A percentile compares a stretch with the other conserved stretches of the same genome.
These are phyloP conservation scores for Truncatella angustata DNA, from an alignment of 2,329 filamentous ascomycete genomes.

Conservation along the genomic window DNA sequence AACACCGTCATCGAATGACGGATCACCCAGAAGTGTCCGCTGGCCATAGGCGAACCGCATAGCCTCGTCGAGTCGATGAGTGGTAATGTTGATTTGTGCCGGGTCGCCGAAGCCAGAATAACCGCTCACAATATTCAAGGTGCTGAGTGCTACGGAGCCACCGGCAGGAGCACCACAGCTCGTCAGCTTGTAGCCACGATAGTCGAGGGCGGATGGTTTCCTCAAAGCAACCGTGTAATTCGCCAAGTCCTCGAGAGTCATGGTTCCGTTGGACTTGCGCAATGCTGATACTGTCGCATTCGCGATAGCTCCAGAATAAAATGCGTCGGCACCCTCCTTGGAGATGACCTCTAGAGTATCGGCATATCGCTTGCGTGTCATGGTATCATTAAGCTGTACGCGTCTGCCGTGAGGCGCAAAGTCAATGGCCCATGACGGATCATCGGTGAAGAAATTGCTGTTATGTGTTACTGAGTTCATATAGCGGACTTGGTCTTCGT, in stretches of 20 bases:
- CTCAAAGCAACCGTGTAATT: slow-evolving; percentile 70
- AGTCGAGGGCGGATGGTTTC: slow-evolving; percentile 58
- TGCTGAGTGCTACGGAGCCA: slow-evolving; percentile 69
- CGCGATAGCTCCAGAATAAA: slow-evolving; percentile 43
- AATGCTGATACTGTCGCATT: slow-evolving; percentile 55
- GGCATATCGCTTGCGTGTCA: slow-evolving; percentile 53
- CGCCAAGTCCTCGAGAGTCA: slow-evolving; percentile 76
- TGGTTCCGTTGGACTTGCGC: slow-evolving; percentile 65
- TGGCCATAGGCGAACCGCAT: slow-evolving; percentile 79
- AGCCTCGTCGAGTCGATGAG: slow-evolving; percentile 79
- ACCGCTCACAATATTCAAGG: slow-evolving; percentile 72
- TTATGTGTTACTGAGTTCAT: slow-evolving; percentile 54
- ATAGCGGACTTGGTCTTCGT: slow-evolving; percentile 63
- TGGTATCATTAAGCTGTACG: slow-evolving; percentile 32
- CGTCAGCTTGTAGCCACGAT: slow-evolving; percentile 69
- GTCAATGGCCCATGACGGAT: slow-evolving; percentile 77
- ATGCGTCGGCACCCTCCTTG: slow-evolving; percentile 31
- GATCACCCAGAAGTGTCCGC: slow-evolving; percentile 73
- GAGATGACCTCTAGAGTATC: slow-evolving; percentile 51
- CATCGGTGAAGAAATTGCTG: slow-evolving; percentile 68
- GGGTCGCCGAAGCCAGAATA: slow-evolving; percentile 64
- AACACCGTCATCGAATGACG: slow-evolving; percentile 62
- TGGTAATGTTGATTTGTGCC: slow-evolving; percentile 56
- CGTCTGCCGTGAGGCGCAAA: slow-evolving; percentile 57
- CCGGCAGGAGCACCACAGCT: slow-evolving; percentile 69